Percentiles rank a stretch among this genome's conserved stretches.
Conservation (phyloP, 169 alveolate genomes). For the Amoebophrya sp. region DNA sequence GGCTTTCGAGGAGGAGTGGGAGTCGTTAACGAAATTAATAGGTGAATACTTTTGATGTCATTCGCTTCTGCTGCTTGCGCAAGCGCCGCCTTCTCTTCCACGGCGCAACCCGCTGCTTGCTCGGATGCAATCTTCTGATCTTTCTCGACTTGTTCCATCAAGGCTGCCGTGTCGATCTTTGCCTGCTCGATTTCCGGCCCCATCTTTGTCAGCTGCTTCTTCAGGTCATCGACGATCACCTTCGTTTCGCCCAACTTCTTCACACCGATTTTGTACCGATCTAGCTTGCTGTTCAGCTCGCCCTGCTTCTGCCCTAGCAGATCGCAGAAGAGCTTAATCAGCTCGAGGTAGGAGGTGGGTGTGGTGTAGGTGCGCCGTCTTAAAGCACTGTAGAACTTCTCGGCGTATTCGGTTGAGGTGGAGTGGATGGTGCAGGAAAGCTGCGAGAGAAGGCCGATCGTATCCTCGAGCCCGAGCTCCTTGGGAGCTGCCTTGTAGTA, state of each 20-base stretch:
- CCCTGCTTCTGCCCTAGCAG: conserved; percentile 28
- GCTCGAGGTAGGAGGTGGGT: conserved; percentile 73
- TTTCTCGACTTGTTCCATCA: conserved; percentile 30
- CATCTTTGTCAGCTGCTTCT: conserved; percentile 46
- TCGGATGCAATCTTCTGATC: conserved; percentile 27
- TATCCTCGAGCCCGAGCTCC: conserved; percentile 50
- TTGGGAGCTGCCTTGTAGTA: conserved; percentile 50
- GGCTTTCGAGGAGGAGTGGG: too few species aligned
- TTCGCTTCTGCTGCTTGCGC: conserved; percentile 63
- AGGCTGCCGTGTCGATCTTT: conserved; percentile 23
- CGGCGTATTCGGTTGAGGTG: conserved; percentile 46
- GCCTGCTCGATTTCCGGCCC: conserved; percentile 41
- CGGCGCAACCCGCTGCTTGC: conserved; percentile 28
- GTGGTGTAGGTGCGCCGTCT: conserved; percentile 76
- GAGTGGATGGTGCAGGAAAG: conserved; percentile 70
- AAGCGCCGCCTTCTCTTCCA: conserved; percentile 45
- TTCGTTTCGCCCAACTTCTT: conserved; percentile 71
- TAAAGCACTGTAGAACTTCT: conserved; percentile 53
- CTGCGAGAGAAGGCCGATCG: conserved; percentile 46
- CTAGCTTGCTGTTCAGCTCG: conserved; percentile 33
- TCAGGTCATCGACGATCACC: conserved; percentile 64
- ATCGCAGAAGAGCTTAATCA: conserved; percentile 55
- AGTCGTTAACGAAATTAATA: too few species aligned
- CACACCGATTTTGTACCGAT: conserved; percentile 71
- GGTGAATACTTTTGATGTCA: conserved; percentile 57